Base-by-base conservation (phyloP, 2,329 filamentous ascomycete species). In the Sarocladiaceae sp. region DNA sequence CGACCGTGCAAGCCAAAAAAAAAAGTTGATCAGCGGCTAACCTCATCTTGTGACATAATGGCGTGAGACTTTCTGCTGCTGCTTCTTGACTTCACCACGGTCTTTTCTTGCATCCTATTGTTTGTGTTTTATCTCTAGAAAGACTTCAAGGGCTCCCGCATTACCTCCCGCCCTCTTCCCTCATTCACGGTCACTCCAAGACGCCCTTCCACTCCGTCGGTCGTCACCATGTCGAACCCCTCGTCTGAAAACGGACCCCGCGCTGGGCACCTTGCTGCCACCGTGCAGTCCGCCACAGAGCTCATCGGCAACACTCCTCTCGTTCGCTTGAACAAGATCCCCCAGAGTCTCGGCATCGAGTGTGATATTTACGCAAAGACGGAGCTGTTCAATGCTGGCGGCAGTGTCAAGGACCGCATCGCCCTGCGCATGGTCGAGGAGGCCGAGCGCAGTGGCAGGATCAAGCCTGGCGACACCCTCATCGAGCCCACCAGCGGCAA, bases 401-500 rank as follows among this genome's bases (percentile, higher is more conserved):
- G 90, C 52, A 93, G 86, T 60, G 86, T 95, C 59, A 96, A 96
- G 68, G 90, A 96, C 68, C 78, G 90, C 49, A 98, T 98, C 62
- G 93, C 93, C 18, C 70, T 96, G 62, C 86, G 93, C 59, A 98
- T 98, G 93, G 85, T 98, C 50, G 90, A 97, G 68, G 86, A 91
- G 64, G 93, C 93, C 12, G 93, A 98, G 74, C 82, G 80, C 60
- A 83, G 78, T 43, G 93, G 93, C 35, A 82, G 91, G 52, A 96
- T 98, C 68, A 96, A 93, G 76, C 93, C 93, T 21, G 93, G 91
- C 46, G 90, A 97, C 67, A 97, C 89, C 43, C 71, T 98, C 58
- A 98, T 98, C 60, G 93, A 98, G 76, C 93, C 93, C 9, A 98
- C 93, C 39, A 95, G 88, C 59, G 93, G 93, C 45, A 98, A 98